Base-by-base conservation (phyloP, 208 protist genomes). In the Acanthamoeba polyphaga region DNA sequence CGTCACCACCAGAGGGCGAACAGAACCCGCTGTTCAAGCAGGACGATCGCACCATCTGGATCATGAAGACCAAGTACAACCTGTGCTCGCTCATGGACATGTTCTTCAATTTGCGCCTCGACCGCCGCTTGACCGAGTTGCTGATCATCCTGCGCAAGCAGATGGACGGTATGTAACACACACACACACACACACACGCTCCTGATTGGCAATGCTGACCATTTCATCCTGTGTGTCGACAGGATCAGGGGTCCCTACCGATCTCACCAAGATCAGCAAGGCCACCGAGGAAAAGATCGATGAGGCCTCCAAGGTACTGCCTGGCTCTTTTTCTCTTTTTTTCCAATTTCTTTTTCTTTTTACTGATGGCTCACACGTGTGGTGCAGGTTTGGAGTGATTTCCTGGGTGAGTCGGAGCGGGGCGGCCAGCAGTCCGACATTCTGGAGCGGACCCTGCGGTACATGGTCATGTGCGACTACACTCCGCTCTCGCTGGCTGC, bases 21-120 rank as follows among this genome's bases (percentile, higher is more conserved):
- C 38, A 58, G 24, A 89, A 89, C 34, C 82, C 82, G 29, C 43
- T 89, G 55, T 89, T 68, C 82, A 68, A 68, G 29, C 46, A 89
- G 51, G 55, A 89, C 34, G 82, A 89, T n/a, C 32, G 64, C 12
- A 76, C 87, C 19, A 93, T 93, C 27, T 93, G 64, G 53, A 76
- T 93, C 64, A 93, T 93, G 87, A 93, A 76, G 87, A 76, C 87
- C 87, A 93, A 93, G 87, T 53, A 76, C 38, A 78, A 93, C 49
- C 24, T 76, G 32, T 93, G 87, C 87, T 24, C n/a, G 51, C 93
- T 94, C 70, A 49, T 94, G 62, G 90, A 94, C 32, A 84, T 85
- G 90, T 78, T 94, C 90, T 84, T 78, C 70, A 66, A 94, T 43
- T 34, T 78, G 27, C 90, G 90, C 49, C 90, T 94, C 24, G 90